Conservation (phyloP, 2,329 filamentous ascomycete species). For the Alternaria viburni region DNA sequence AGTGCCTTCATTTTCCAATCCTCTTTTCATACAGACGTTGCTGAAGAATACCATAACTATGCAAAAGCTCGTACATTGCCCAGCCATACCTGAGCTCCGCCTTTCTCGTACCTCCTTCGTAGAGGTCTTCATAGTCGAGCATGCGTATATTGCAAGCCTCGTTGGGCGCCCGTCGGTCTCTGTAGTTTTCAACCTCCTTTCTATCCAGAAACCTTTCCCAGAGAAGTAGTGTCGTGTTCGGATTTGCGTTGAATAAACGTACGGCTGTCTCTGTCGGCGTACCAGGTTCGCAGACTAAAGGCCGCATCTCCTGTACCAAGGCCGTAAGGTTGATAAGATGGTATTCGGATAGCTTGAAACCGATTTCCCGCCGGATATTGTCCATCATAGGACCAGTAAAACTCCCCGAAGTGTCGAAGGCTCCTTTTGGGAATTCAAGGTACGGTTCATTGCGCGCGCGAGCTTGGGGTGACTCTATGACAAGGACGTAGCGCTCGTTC, state of each 20-base stretch:
- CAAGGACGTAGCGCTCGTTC: neutral
- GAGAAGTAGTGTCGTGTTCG: neutral
- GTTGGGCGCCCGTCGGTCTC: neutral
- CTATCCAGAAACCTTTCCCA: neutral
- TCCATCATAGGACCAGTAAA: neutral
- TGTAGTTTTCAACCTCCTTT: neutral
- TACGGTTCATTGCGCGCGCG: neutral
- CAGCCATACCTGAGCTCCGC: neutral
- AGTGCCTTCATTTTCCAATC: neutral
- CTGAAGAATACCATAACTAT: neutral
- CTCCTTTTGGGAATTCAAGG: neutral
- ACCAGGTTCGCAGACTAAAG: neutral
- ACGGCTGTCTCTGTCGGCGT: neutral
- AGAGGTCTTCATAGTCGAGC: neutral
- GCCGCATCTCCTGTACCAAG: neutral
- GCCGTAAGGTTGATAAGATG: neutral
- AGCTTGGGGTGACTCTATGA: neutral
- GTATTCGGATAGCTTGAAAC: neutral
- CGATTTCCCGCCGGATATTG: neutral
- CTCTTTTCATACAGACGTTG: neutral
- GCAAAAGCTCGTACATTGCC: neutral
- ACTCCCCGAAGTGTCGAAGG: neutral
- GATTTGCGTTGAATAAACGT: neutral
- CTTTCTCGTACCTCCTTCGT: neutral
- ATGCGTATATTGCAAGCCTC: neutral